Percentiles rank a stretch among this genome's conserved stretches.
Evolutionary conservation across 352 stramenopile genomes (phyloP).

Genomic region (Thalassiosira delicatula): DNA sequence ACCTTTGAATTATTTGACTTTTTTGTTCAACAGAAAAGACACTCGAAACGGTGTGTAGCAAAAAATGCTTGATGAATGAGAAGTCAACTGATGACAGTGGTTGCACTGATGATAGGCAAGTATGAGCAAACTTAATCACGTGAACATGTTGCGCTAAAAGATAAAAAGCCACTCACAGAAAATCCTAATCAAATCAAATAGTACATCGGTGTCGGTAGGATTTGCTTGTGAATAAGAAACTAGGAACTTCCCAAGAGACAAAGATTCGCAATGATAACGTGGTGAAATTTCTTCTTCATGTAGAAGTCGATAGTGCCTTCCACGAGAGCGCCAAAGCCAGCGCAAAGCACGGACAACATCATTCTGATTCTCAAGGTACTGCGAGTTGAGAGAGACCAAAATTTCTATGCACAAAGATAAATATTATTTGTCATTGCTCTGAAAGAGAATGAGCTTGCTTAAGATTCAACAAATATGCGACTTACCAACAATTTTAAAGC

Average conservation of each 20-base stretch:
- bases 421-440: background rate
- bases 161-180: slow-evolving; percentile 15
- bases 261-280: slow-evolving; percentile 94
- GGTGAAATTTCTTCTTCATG: slow-evolving; percentile 82
- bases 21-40: slow-evolving; percentile 66
- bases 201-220: slow-evolving; percentile 91
- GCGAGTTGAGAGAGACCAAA: slow-evolving; percentile 89
- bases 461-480: background rate
- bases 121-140: slow-evolving; percentile 11
- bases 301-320: slow-evolving; percentile 85
- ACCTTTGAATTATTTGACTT: slow-evolving; percentile 29
- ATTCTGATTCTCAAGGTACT: slow-evolving; percentile 88
- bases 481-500: slow-evolving; percentile 87
- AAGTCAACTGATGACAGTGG: slow-evolving; percentile 91
- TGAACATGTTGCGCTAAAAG: background rate
- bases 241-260: slow-evolving; percentile 93
- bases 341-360: slow-evolving; percentile 92
- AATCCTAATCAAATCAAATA: slow-evolving; percentile 92
- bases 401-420: slow-evolving; percentile 77
- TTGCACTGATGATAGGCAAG: slow-evolving; percentile 88
- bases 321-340: slow-evolving; percentile 91
- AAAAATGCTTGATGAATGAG: slow-evolving; percentile 91
- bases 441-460: background rate
- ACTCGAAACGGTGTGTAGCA: slow-evolving; percentile 68
- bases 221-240: slow-evolving; percentile 92